Percentiles rank a stretch among this genome's conserved stretches.
Conservation (phyloP, 495 filamentous ascomycete genomes). For the Peziza echinospora region DNA sequence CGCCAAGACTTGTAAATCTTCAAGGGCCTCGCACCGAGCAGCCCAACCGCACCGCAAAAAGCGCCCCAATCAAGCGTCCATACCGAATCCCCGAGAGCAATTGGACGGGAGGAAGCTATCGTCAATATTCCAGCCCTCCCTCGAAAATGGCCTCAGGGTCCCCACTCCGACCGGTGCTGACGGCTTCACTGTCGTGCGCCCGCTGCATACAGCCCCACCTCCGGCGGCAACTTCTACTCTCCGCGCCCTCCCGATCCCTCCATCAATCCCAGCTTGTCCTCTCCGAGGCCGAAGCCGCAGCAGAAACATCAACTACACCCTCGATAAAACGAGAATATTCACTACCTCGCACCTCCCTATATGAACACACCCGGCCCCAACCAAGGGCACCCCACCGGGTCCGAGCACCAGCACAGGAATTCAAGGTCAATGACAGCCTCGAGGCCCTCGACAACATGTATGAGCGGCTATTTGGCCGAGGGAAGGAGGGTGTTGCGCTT, state of each 20-base stretch:
- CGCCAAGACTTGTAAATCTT: too few relatives aligned
- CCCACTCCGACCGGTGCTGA: neutral
- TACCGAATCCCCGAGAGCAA: too few relatives aligned
- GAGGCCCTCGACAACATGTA: conserved; percentile 52
- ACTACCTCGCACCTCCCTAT: neutral
- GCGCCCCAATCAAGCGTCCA: too few relatives aligned
- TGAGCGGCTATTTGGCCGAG: conserved; percentile 45
- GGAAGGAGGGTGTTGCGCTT: conserved; percentile 39
- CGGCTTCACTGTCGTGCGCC: neutral
- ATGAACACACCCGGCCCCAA: conserved; percentile 5
- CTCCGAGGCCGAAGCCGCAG: neutral
- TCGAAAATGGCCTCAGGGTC: neutral
- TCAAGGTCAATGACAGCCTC: conserved; percentile 53
- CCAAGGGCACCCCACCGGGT: conserved; percentile 5
- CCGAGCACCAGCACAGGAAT: conserved; percentile 24
- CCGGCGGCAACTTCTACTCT: too few relatives aligned
- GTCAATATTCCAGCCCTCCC: too few relatives aligned
- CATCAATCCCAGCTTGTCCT: too few relatives aligned
- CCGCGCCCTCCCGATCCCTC: too few relatives aligned
- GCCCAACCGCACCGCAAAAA: too few relatives aligned
- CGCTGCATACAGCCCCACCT: neutral
- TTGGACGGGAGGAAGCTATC: too few relatives aligned
- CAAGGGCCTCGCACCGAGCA: too few relatives aligned
- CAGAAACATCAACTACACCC: neutral
- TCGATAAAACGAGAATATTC: too few relatives aligned